Conservation (phyloP, 345 rosid species). For the Aurinia saxatilis region DNA sequence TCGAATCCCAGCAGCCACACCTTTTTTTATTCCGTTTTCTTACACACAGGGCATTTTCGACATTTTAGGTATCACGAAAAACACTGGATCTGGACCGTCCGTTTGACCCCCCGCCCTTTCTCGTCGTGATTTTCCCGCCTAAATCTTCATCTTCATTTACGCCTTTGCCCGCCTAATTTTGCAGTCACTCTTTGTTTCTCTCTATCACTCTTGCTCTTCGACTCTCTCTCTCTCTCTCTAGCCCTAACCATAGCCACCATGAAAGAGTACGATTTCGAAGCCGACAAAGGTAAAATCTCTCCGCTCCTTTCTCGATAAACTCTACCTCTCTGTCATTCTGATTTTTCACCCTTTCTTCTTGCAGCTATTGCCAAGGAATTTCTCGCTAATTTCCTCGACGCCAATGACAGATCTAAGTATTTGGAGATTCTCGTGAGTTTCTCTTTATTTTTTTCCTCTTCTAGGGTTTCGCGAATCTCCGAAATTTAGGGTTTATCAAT, state of each 20-base stretch:
- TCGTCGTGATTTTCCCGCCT: slow-evolving; percentile 40
- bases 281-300: slow-evolving; percentile 51
- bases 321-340: background rate
- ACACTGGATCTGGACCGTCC: slow-evolving; percentile 13
- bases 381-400: slow-evolving; percentile 59
- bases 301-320: background rate
- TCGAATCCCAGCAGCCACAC: slow-evolving; percentile 87
- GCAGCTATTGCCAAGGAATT: slow-evolving; percentile 75
- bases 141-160: slow-evolving; percentile 17
- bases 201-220: slow-evolving; percentile 20
- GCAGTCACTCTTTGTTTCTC: background rate
- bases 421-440: slow-evolving; percentile 71
- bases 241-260: slow-evolving; percentile 29
- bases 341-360: background rate
- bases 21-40: background rate
- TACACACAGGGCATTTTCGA: background rate
- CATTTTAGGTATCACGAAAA: background rate
- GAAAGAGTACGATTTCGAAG: slow-evolving; percentile 52
- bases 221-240: background rate
- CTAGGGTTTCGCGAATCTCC: slow-evolving; percentile 11
- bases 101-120: background rate
- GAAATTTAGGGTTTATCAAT: slow-evolving; percentile 1
- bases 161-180: slow-evolving; percentile 19
- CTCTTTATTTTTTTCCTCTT: background rate
- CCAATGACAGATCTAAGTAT: slow-evolving; percentile 71